These are phyloP conservation scores for Ambrosia artemisiifolia DNA, from an alignment of 129 eudicot species.

Conservation along the genomic window DNA sequence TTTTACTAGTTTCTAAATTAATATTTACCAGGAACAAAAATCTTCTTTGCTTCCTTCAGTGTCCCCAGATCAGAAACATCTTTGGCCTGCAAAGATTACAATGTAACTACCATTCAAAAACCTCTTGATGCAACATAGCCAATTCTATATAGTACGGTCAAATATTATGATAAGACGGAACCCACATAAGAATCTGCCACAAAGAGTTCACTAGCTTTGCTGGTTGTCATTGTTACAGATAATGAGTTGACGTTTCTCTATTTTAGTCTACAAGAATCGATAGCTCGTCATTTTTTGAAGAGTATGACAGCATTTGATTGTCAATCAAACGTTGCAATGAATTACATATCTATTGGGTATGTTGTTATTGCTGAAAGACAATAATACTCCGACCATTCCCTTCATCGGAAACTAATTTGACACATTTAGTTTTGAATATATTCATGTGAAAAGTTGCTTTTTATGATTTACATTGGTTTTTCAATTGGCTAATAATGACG, in stretches of 20 bases:
- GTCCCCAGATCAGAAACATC: slow-evolving; percentile 89
- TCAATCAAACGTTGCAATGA: neutral
- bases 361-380: neutral
- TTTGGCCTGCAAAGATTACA: slow-evolving; percentile 56
- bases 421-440: neutral
- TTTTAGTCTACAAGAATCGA: neutral
- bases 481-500: neutral
- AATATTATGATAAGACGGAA: neutral
- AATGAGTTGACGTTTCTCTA: neutral
- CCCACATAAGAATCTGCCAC: neutral
- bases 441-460: neutral
- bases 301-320: neutral
- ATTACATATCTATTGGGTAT: neutral
- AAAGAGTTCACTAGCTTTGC: neutral
- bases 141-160: neutral
- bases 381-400: neutral
- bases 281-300: neutral
- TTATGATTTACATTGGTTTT: neutral
- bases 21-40: slow-evolving; percentile 79
- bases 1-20: too few relatives aligned
- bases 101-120: slow-evolving; percentile 19
- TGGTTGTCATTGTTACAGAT: neutral
- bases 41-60: slow-evolving; percentile 74
- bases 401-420: neutral
- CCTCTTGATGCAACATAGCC: slow-evolving; percentile 35